Conservation (phyloP, 345 rosid genomes). For the Rhodomyrtus tomentosa region DNA sequence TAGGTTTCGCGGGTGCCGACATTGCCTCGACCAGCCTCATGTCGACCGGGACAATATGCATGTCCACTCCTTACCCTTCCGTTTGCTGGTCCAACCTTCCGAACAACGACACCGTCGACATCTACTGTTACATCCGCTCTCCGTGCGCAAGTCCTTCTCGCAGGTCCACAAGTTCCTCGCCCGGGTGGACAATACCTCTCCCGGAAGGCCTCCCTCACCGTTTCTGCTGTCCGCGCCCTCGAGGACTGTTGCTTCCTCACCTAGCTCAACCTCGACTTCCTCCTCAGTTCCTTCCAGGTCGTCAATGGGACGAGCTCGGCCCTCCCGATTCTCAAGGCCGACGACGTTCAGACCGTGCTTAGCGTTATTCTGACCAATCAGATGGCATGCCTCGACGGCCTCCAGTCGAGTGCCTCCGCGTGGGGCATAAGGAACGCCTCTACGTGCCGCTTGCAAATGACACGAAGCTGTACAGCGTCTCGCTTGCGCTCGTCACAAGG, state of each 20-base stretch:
- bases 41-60: slow-evolving; percentile 29
- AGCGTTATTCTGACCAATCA: slow-evolving; percentile 73
- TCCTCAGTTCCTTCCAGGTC: slow-evolving; percentile 29
- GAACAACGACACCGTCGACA: slow-evolving; percentile 25
- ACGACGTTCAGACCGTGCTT: slow-evolving; percentile 57
- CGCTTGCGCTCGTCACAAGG: slow-evolving; percentile 65
- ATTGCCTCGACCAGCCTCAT: slow-evolving; percentile 8
- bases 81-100: slow-evolving; percentile 48
- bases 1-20: slow-evolving; percentile 5
- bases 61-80: slow-evolving; percentile 49
- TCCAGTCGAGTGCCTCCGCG: slow-evolving; percentile 31
- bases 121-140: slow-evolving; percentile 42
- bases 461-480: slow-evolving; percentile 64
- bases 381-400: slow-evolving; percentile 65
- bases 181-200: slow-evolving; percentile 40
- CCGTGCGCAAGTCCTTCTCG: slow-evolving; percentile 46
- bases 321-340: slow-evolving; percentile 33
- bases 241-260: slow-evolving; percentile 62
- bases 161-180: slow-evolving; percentile 46
- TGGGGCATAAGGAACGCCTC: slow-evolving; percentile 38
- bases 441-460: slow-evolving; percentile 45
- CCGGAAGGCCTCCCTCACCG: slow-evolving; percentile 24
- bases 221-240: slow-evolving; percentile 44
- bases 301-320: slow-evolving; percentile 22
- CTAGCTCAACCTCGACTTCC: slow-evolving; percentile 40